These are phyloP conservation scores for Solanum tacnaense DNA, from an alignment of 257 asterid species.

Conservation along the genomic window DNA sequence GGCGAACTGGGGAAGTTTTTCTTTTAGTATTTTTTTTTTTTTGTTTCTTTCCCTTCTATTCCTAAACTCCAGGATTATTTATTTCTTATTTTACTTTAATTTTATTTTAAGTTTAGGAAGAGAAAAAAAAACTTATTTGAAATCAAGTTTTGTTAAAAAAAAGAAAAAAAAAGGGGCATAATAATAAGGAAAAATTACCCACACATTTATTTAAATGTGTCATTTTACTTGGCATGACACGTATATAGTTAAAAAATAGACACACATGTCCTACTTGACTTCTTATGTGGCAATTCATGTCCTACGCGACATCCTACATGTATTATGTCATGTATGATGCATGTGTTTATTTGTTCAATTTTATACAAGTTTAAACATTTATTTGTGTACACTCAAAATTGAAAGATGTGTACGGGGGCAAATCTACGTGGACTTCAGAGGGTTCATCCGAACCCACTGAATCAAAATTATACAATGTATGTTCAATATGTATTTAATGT, in stretches of 20 bases:
- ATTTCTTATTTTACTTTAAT: neutral
- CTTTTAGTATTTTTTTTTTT: neutral
- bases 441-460: rapidly evolving
- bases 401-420: rapidly evolving
- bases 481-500: neutral
- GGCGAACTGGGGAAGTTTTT: neutral
- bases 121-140: too few relatives aligned
- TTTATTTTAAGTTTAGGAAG: neutral
- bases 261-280: too few relatives aligned
- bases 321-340: neutral
- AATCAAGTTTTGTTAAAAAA: too few relatives aligned
- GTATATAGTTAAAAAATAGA: neutral
- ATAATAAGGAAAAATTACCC: too few relatives aligned
- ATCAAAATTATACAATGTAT: too few relatives aligned
- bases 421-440: too few relatives aligned
- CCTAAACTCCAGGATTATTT: neutral
- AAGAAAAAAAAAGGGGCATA: neutral
- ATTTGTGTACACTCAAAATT: neutral
- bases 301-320: neutral
- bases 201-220: too few relatives aligned
- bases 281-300: rapidly evolving
- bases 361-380: too few relatives aligned
- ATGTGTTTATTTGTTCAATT: rapidly evolving
- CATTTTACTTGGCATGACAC: too few relatives aligned
- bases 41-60: neutral